Evolutionary conservation across 331 rosid genomes (phyloP).

Genomic region (Malus hybrid): DNA sequence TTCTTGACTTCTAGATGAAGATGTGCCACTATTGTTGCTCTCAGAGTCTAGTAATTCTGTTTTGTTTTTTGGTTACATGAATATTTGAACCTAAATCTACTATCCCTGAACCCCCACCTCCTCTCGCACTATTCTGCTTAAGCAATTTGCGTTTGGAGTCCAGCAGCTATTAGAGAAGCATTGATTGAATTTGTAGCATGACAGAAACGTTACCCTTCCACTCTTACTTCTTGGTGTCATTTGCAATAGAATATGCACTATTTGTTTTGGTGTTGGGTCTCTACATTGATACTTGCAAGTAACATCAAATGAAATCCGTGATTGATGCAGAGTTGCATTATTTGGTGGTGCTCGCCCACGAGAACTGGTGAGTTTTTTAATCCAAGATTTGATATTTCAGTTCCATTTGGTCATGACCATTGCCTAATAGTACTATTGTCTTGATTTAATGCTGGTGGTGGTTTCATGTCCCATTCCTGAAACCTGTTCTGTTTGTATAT

Average conservation of each 20-base stretch:
- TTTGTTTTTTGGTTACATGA: not conserved
- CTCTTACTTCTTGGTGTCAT: not conserved
- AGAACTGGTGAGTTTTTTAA: conserved; percentile 62
- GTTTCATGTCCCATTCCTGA: conserved; percentile 13
- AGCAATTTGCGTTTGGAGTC: not conserved
- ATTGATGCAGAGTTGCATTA: conserved; percentile 65
- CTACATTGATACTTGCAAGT: not conserved
- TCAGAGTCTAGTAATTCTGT: not conserved
- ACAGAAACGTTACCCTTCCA: not conserved
- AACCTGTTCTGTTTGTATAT: conserved; percentile 9
- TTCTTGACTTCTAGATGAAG: not conserved
- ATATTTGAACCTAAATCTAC: not conserved
- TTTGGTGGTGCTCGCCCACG: conserved; percentile 99
- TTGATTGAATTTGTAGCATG: not conserved
- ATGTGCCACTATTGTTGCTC: not conserved
- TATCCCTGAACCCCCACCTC: not conserved
- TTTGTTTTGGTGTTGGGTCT: not conserved
- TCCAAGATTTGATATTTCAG: not conserved
- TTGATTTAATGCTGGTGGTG: not conserved
- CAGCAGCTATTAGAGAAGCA: not conserved
- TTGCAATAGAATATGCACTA: not conserved
- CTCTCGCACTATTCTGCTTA: not conserved
- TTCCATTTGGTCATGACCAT: not conserved
- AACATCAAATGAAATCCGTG: conserved; percentile 1
- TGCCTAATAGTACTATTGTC: not conserved